Evolutionary conservation across 2,329 filamentous ascomycete species (phyloP).

Genomic region (Nakataea oryzae): DNA sequence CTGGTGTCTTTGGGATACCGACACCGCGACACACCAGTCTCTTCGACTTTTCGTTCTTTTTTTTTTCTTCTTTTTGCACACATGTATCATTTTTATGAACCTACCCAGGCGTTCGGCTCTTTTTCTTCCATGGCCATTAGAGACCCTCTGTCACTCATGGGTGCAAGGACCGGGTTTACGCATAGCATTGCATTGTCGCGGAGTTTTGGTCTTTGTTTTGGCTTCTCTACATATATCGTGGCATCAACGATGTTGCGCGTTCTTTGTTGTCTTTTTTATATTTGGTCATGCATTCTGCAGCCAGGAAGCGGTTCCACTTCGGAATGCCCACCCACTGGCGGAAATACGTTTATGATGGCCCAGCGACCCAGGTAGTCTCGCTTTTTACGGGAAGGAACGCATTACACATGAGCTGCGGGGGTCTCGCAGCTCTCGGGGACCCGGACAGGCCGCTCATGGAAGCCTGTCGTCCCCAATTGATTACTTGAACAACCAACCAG

Average conservation of each 20-base stretch:
- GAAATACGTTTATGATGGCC: background rate
- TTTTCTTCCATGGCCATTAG: background rate
- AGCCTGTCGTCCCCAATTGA: background rate
- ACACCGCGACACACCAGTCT: background rate
- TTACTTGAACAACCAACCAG: background rate
- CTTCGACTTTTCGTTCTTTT: background rate
- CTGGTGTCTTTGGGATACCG: background rate
- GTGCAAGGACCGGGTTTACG: background rate
- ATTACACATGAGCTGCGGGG: background rate
- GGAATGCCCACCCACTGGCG: background rate
- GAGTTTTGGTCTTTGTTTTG: background rate
- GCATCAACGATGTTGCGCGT: background rate
- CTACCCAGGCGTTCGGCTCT: background rate
- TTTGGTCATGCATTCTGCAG: background rate
- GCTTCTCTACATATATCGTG: background rate
- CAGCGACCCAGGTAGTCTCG: background rate
- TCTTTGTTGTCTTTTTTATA: background rate
- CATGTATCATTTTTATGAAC: background rate
- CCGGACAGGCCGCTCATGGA: background rate
- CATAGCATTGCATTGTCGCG: constrained; percentile 3
- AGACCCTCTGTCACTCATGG: background rate
- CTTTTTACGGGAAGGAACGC: background rate
- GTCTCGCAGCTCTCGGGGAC: background rate
- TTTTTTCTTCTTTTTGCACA: background rate
- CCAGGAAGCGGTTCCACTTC: background rate